phyloP scores from a whole-genome alignment of 345 rosid species.

The Boechera stricta region DNA sequence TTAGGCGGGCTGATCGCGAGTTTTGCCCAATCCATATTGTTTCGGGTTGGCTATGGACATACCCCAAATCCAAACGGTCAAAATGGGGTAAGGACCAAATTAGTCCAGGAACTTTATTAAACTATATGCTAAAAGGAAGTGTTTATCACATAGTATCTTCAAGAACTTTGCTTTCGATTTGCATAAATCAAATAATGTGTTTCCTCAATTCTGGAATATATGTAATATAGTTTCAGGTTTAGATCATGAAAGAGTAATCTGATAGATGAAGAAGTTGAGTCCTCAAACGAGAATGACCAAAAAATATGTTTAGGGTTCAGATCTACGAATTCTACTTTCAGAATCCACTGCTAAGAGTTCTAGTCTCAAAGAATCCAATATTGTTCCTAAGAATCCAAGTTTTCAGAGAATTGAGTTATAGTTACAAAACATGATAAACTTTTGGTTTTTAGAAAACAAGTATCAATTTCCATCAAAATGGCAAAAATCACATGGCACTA shows the following conservation, averaged over 20 bases:
- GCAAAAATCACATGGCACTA: neutral
- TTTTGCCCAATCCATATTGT: too few species aligned
- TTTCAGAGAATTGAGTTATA: neutral
- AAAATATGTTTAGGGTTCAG: neutral
- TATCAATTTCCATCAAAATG: neutral
- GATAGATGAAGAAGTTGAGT: slow-evolving; percentile 21
- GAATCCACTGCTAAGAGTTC: neutral
- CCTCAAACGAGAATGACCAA: neutral
- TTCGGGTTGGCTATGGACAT: too few species aligned
- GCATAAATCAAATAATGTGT: too few species aligned
- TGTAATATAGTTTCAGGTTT: too few species aligned
- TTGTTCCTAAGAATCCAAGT: slow-evolving; percentile 5
- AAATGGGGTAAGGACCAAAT: too few species aligned
- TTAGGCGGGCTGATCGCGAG: too few species aligned
- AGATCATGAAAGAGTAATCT: neutral
- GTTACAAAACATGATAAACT: neutral
- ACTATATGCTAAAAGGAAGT: too few species aligned
- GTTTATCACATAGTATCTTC: too few species aligned
- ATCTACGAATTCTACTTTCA: slow-evolving; percentile 1
- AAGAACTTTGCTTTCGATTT: too few species aligned
- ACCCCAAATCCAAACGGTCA: too few species aligned
- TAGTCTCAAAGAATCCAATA: neutral
- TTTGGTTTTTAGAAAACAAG: slow-evolving; percentile 6
- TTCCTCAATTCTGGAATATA: too few species aligned
- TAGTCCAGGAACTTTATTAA: too few species aligned